Base-by-base conservation (phyloP, 305 asterid genomes). In the Nicotiana rustica region DNA sequence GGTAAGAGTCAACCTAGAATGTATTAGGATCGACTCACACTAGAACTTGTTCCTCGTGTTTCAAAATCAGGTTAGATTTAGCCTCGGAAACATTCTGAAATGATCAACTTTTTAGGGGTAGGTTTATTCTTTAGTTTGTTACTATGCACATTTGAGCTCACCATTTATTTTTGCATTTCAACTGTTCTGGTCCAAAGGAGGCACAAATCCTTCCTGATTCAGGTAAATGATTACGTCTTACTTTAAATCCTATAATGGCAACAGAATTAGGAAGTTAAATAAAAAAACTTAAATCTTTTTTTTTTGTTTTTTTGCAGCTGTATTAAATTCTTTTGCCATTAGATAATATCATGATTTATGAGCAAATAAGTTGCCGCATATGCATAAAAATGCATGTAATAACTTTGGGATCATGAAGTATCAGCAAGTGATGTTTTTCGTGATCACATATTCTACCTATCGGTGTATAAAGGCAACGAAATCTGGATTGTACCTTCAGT, bases 341-440 rank as follows among this genome's bases (percentile, higher is more conserved):
- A 75, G 49, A 75, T 52, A 75, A 75, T 75, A 29, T 75, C 80
- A 52, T 52, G 49, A 29, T 76, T 55, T 10, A 15, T 55, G 66
- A 76, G 66, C 65, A 76, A 52, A 76, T 55, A 52, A 55, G 47
- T 52, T 14, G 14, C 13, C 64, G 21, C 41, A 6, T 19, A 44
- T 19, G 1, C 60, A 47, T 71, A 71, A 71, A 47, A 73, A 25
- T 25, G 62, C 79, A 49, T 73, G 15, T 52, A 73, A 36, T 73
- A 49, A 18, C 15, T 47, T 71, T 73, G 62, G 19, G 79, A 73
- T 73, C 79, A 73, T 6, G 44, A 49, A 49, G 21, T 47, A 13
- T 36, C 55, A 67, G 55, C 76, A 35, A 67, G 55, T 67, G 38
- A 44, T 17, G 61, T 12, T 71, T 55, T 71, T 47, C 79, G 52